Conservation (phyloP, 1,284 basidiomycete species). For the Cryptococcus sp. region DNA sequence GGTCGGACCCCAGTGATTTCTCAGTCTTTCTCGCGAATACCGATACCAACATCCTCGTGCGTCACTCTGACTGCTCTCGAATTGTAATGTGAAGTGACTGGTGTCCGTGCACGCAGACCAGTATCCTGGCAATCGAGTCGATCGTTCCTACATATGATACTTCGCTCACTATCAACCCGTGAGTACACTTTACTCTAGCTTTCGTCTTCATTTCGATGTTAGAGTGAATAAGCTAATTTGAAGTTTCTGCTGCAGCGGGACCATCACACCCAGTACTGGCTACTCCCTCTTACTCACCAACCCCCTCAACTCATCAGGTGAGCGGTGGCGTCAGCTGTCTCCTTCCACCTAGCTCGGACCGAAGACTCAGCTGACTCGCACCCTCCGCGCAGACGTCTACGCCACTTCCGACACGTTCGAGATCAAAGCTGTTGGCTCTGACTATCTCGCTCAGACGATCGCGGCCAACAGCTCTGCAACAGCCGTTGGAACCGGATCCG, state of each 20-base stretch:
- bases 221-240: neutral
- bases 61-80: slow-evolving; percentile 4
- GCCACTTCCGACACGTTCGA: slow-evolving; percentile 65
- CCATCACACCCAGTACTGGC: slow-evolving; percentile 44
- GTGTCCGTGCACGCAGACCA: slow-evolving; percentile 23
- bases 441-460: slow-evolving; percentile 61
- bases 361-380: neutral
- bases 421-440: slow-evolving; percentile 64
- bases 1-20: slow-evolving; percentile 28
- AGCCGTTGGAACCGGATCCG: neutral
- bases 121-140: slow-evolving; percentile 31
- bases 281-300: slow-evolving; percentile 66
- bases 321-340: slow-evolving; percentile 30
- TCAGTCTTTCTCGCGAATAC: slow-evolving; percentile 44
- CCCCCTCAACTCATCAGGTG: slow-evolving; percentile 62
- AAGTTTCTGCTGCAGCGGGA: slow-evolving; percentile 14
- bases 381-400: slow-evolving; percentile 58
- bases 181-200: slow-evolving; percentile 4
- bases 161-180: slow-evolving; percentile 41
- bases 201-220: neutral
- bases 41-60: slow-evolving; percentile 37
- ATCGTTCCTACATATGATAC: slow-evolving; percentile 28
- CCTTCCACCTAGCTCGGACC: neutral
- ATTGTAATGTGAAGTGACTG: neutral
- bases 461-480: slow-evolving; percentile 46